Conservation (phyloP, 345 rosid genomes). For the Lumnitzera littorea region DNA sequence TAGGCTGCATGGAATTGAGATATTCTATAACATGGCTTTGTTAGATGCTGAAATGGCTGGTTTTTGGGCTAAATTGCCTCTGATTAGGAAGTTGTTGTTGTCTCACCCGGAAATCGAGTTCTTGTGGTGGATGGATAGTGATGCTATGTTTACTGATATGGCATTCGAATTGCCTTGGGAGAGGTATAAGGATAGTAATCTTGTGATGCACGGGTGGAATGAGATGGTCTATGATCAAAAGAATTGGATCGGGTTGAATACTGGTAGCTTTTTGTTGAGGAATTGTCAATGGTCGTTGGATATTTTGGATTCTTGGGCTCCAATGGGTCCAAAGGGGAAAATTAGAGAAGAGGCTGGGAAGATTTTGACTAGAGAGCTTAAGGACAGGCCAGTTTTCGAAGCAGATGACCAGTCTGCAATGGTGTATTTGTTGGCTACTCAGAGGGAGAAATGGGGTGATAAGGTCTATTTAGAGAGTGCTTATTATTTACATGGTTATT, state of each 20-base stretch:
- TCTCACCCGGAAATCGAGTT: slow-evolving; percentile 60
- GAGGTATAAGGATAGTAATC: slow-evolving; percentile 42
- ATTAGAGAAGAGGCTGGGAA: slow-evolving; percentile 56
- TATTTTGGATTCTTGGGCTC: slow-evolving; percentile 44
- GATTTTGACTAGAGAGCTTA: slow-evolving; percentile 42
- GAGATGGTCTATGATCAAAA: slow-evolving; percentile 57
- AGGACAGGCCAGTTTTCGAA: slow-evolving; percentile 49
- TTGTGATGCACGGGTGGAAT: slow-evolving; percentile 61
- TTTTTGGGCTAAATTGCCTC: slow-evolving; percentile 55
- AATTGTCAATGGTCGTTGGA: slow-evolving; percentile 51
- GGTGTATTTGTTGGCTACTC: slow-evolving; percentile 46
- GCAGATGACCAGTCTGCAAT: slow-evolving; percentile 64
- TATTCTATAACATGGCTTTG: slow-evolving; percentile 50
- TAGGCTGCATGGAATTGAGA: slow-evolving; percentile 44
- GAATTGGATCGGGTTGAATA: slow-evolving; percentile 61
- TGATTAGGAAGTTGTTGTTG: slow-evolving; percentile 42
- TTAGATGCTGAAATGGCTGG: slow-evolving; percentile 58
- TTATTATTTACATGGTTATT: slow-evolving; percentile 55
- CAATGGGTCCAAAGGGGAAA: slow-evolving; percentile 59
- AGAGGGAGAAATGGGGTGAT: slow-evolving; percentile 45
- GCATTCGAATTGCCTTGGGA: slow-evolving; percentile 60
- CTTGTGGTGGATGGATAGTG: slow-evolving; percentile 68
- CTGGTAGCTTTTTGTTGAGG: slow-evolving; percentile 50
- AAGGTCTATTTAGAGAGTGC: slow-evolving; percentile 47
- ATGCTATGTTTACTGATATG: slow-evolving; percentile 62